These are phyloP conservation scores for Lactarius psammicola DNA, from an alignment of 768 basidiomycete species.

Conservation along the genomic window DNA sequence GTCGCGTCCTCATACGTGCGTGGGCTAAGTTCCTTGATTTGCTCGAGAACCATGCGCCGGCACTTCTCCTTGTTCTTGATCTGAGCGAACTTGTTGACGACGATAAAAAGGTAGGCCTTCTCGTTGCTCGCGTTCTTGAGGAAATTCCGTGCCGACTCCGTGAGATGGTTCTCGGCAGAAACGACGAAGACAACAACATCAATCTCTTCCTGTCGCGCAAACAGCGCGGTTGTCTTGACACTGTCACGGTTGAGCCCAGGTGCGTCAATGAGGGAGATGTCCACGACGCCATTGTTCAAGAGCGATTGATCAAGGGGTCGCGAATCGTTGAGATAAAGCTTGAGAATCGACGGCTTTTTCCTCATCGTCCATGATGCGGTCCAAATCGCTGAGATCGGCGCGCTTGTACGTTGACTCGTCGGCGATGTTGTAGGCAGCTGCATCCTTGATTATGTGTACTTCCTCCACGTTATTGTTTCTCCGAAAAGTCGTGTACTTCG, in stretches of 20 bases:
- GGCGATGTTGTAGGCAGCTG: slow-evolving; percentile 59
- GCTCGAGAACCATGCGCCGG: slow-evolving; percentile 81
- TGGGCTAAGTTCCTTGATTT: slow-evolving; percentile 92
- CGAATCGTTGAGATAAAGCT: slow-evolving; percentile 85
- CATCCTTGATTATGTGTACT: slow-evolving; percentile 77
- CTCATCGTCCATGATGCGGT: slow-evolving; percentile 74
- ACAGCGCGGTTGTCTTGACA: slow-evolving; percentile 90
- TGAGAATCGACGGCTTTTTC: slow-evolving; percentile 72
- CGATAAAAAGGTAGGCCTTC: slow-evolving; percentile 97
- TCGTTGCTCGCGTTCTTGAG: slow-evolving; percentile 90
- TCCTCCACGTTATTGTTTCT: slow-evolving; percentile 80
- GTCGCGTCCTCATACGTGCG: slow-evolving; percentile 85
- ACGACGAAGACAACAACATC: slow-evolving; percentile 99
- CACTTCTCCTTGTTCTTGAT: slow-evolving; percentile 96
- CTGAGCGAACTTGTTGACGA: slow-evolving; percentile 96
- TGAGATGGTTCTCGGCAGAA: slow-evolving; percentile 98
- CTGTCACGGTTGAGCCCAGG: slow-evolving; percentile 97
- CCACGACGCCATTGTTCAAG: slow-evolving; percentile 91
- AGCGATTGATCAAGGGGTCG: slow-evolving; percentile 78
- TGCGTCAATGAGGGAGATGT: slow-evolving; percentile 97
- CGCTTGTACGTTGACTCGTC: slow-evolving; percentile 78
- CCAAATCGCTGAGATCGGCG: slow-evolving; percentile 64
- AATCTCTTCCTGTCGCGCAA: slow-evolving; percentile 95
- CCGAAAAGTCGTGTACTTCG: slow-evolving; percentile 89
- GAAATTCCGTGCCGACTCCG: slow-evolving; percentile 93